A percentile compares a stretch with the other conserved stretches of the same genome.
phyloP scores from a whole-genome alignment of 2,329 filamentous ascomycete genomes.

The Juglanconis oblonga region DNA sequence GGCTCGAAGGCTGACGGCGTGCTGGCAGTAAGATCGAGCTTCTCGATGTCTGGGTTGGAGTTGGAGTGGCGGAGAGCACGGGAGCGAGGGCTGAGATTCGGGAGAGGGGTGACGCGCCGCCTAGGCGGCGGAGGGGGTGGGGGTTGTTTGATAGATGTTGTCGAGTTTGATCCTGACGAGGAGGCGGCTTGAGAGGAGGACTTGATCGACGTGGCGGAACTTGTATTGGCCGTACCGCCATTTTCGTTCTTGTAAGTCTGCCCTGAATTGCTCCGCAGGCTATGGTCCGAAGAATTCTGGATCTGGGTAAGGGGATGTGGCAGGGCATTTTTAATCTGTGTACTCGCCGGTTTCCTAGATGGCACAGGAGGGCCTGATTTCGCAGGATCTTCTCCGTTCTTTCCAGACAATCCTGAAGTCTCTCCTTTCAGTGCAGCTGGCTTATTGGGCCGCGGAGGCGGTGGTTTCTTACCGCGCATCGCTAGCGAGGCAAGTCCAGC shows the following conservation, averaged over 20 bases:
- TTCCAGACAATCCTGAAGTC: conserved; percentile 28
- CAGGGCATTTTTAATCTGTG: conserved; percentile 20
- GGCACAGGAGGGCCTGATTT: conserved; percentile 29
- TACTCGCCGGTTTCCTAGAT: conserved; percentile 30
- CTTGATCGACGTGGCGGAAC: conserved; percentile 15
- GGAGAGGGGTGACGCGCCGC: conserved; percentile 40
- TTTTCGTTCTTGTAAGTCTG: conserved; percentile 6
- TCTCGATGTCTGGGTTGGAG: conserved; percentile 29
- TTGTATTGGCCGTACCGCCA: conserved; percentile 17
- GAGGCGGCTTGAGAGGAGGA: conserved; percentile 3
- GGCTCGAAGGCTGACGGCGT: conserved; percentile 24
- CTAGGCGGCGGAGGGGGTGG: conserved; percentile 48
- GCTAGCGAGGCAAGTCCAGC: conserved; percentile 14
- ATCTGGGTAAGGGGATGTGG: conserved; percentile 39
- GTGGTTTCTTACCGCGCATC: conserved; percentile 31
- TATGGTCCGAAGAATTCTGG: conserved; percentile 38
- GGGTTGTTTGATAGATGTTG: conserved; percentile 17
- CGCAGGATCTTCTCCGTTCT: conserved; percentile 23
- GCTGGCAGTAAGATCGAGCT: conserved; percentile 32
- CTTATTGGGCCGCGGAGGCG: conserved; percentile 56
- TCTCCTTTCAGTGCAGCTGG: conserved; percentile 51
- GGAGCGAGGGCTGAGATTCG: conserved; percentile 31
- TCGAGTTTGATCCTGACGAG: conserved; percentile 3
- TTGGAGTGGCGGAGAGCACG: conserved; percentile 33
- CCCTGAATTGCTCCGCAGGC: conserved; percentile 21